phyloP scores from a whole-genome alignment of 768 basidiomycete genomes.

The Suillus weaverae region DNA sequence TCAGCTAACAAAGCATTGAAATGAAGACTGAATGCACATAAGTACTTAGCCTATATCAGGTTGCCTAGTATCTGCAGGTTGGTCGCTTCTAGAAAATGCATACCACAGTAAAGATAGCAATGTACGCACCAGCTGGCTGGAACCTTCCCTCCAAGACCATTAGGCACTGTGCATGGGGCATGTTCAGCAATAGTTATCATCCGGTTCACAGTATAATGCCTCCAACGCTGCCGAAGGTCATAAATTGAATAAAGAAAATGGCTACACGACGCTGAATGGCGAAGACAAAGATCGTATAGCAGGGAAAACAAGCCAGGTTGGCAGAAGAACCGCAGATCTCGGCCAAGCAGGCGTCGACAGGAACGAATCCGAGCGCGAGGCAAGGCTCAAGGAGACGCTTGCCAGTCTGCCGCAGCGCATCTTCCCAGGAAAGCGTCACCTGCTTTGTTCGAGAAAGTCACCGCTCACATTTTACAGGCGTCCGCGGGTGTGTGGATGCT shows the following conservation, averaged over 20 bases:
- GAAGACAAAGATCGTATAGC: neutral
- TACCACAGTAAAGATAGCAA: neutral
- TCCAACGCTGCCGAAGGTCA: neutral
- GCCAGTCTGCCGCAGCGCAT: too few species aligned
- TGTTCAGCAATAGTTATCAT: neutral
- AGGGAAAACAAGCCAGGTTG: neutral
- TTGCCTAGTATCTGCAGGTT: too few species aligned
- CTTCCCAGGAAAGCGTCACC: too few species aligned
- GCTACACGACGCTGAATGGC: neutral
- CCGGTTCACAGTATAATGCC: neutral
- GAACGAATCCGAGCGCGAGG: too few species aligned
- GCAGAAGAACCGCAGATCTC: too few species aligned
- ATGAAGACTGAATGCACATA: neutral
- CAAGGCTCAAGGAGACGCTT: too few species aligned
- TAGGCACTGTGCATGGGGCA: too few species aligned
- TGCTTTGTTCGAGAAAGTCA: too few species aligned
- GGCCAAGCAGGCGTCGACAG: too few species aligned
- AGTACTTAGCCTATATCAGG: too few species aligned
- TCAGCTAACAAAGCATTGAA: neutral
- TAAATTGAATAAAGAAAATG: neutral
- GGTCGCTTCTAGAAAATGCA: neutral
- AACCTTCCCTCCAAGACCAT: neutral
- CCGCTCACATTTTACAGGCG: too few species aligned
- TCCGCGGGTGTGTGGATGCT: too few species aligned
- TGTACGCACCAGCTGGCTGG: neutral